phyloP scores from a whole-genome alignment of 139 green algal genomes.

The Coccomyxa sp. region DNA sequence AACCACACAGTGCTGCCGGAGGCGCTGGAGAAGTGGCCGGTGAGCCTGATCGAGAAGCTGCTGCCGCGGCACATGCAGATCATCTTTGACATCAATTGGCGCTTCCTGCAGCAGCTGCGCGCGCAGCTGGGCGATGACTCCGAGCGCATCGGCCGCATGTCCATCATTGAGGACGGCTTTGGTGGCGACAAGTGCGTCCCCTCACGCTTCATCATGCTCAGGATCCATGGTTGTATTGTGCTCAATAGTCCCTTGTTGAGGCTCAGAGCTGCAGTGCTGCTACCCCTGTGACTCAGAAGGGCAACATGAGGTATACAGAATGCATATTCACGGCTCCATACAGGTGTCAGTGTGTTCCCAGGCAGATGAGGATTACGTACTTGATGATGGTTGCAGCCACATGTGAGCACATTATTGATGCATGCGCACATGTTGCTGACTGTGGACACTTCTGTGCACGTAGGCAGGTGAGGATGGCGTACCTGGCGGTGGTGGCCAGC shows the following conservation, averaged over 20 bases:
- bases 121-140: constrained; percentile 80
- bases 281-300: too few species aligned
- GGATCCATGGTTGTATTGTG: too few species aligned
- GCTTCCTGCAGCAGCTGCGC: constrained; percentile 89
- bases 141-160: constrained; percentile 81
- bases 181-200: constrained; percentile 61
- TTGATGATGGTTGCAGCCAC: too few species aligned
- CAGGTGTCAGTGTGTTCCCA: too few species aligned
- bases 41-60: constrained; percentile 91
- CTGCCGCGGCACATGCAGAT: constrained; percentile 99
- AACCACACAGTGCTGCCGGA: constrained; percentile 99
- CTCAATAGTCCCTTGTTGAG: too few species aligned
- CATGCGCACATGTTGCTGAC: too few species aligned
- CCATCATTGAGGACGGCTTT: constrained; percentile 83
- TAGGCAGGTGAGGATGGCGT: constrained; percentile 95
- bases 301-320: too few species aligned
- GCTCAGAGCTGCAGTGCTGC: too few species aligned
- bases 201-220: not conserved
- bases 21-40: constrained; percentile 95
- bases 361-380: too few species aligned
- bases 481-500: constrained; percentile 85
- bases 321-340: too few species aligned
- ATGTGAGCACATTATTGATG: too few species aligned
- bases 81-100: constrained; percentile 99
- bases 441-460: too few species aligned